These are phyloP conservation scores for Boletellus deceptivus DNA, from an alignment of 1,284 basidiomycete genomes.

Conservation along the genomic window DNA sequence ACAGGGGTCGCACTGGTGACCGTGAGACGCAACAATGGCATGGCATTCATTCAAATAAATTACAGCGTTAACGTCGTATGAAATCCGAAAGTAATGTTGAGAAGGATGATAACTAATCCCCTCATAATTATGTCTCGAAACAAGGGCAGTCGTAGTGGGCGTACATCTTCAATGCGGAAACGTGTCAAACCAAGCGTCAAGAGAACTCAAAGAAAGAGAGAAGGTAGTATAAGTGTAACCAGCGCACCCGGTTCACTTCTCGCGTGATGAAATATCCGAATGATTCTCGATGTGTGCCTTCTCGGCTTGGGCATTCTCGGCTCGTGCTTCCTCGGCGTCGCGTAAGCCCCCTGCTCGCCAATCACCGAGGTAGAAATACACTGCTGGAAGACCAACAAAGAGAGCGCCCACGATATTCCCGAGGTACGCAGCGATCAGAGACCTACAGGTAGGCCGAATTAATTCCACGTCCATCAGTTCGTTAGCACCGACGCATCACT, in stretches of 20 bases:
- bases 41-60: no score
- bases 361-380: slow-evolving; percentile 61
- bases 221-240: neutral
- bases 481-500: slow-evolving; percentile 13
- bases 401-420: slow-evolving; percentile 71
- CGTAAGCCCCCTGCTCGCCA: slow-evolving; percentile 41
- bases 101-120: no score
- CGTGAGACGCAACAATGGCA: no score
- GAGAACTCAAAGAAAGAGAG: neutral
- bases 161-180: neutral
- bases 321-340: slow-evolving; percentile 36
- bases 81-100: no score
- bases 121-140: neutral
- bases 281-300: no score
- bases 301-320: slow-evolving; percentile 3
- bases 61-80: no score
- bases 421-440: slow-evolving; percentile 63
- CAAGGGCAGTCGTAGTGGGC: neutral
- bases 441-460: slow-evolving; percentile 37
- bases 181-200: neutral
- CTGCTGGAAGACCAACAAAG: slow-evolving; percentile 59
- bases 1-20: no score
- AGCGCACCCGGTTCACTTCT: slow-evolving; percentile 48
- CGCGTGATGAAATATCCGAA: slow-evolving; percentile 24
- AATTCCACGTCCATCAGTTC: neutral